Evolutionary conservation across 2,329 filamentous ascomycete species (phyloP).

Genomic region (Emergomyces orientalis): DNA sequence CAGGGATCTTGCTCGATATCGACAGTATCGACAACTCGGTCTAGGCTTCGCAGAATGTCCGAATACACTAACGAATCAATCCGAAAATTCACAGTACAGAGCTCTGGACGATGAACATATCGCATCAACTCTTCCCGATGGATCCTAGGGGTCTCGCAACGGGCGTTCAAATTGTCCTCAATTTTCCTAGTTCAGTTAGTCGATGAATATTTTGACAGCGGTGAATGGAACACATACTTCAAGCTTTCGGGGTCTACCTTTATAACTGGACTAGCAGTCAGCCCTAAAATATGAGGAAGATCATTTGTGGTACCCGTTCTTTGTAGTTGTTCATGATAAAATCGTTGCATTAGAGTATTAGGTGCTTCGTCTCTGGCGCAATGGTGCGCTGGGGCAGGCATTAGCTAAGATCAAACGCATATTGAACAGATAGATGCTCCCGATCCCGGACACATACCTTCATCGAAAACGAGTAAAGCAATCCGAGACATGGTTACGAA

Average conservation of each 20-base stretch:
- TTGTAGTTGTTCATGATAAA: conserved; percentile 50
- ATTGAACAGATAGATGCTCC: neutral
- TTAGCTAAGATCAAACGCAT: conserved; percentile 2
- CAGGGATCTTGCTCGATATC: conserved; percentile 55
- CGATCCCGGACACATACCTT: conserved; percentile 47
- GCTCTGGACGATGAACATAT: conserved; percentile 56
- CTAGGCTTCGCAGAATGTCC: conserved; percentile 38
- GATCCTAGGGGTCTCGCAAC: conserved; percentile 57
- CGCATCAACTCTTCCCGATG: conserved; percentile 61
- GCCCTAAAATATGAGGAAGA: conserved; percentile 60
- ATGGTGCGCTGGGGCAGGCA: conserved; percentile 56
- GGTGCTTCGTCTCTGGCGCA: conserved; percentile 56
- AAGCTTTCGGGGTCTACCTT: conserved; percentile 43
- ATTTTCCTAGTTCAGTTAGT: conserved; percentile 37
- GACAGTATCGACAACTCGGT: conserved; percentile 35
- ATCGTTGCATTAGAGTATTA: conserved; percentile 61
- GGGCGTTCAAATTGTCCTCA: conserved; percentile 60
- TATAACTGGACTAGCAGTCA: conserved; percentile 71
- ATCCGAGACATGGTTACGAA: conserved; percentile 59
- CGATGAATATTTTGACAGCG: neutral
- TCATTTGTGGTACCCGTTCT: conserved; percentile 23
- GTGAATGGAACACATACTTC: conserved; percentile 27
- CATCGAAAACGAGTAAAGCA: conserved; percentile 69
- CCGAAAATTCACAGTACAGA: conserved; percentile 35
- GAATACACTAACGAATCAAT: conserved; percentile 11